Evolutionary conservation across 306 rosid genomes (phyloP).

Genomic region (Vigna nakashimae): DNA sequence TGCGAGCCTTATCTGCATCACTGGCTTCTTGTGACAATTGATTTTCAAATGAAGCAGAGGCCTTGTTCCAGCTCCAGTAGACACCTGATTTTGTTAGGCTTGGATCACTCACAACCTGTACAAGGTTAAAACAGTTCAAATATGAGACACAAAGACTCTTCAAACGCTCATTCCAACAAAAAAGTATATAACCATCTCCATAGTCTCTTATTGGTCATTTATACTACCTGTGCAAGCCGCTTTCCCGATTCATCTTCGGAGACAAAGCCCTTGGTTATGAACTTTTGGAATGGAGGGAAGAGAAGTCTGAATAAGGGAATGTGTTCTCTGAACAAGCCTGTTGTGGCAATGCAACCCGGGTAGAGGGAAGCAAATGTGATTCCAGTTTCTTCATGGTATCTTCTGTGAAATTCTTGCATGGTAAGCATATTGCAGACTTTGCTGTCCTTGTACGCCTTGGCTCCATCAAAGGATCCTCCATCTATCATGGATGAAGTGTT

Average conservation of each 20-base stretch:
- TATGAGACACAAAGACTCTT: background rate
- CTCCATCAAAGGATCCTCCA: slow-evolving; percentile 87
- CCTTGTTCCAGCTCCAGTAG: slow-evolving; percentile 93
- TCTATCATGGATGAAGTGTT: slow-evolving; percentile 89
- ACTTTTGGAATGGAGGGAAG: slow-evolving; percentile 94
- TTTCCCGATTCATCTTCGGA: slow-evolving; percentile 90
- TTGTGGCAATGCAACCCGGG: slow-evolving; percentile 95
- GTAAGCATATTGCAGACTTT: slow-evolving; percentile 94
- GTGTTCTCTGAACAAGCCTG: slow-evolving; percentile 93
- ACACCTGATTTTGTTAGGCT: slow-evolving; percentile 91
- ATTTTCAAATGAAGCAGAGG: slow-evolving; percentile 83
- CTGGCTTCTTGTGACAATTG: slow-evolving; percentile 84
- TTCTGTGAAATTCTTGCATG: slow-evolving; percentile 89
- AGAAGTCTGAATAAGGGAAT: slow-evolving; percentile 84
- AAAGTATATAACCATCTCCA: background rate
- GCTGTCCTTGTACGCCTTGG: slow-evolving; percentile 97
- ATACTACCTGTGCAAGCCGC: slow-evolving; percentile 86
- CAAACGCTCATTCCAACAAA: slow-evolving; percentile 13
- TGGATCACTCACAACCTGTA: slow-evolving; percentile 77
- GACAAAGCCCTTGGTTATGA: slow-evolving; percentile 84
- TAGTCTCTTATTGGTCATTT: background rate
- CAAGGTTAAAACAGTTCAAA: slow-evolving; percentile 26
- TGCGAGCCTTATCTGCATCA: slow-evolving; percentile 71
- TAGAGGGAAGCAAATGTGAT: slow-evolving; percentile 85
- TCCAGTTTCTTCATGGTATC: slow-evolving; percentile 89